Percentiles rank a stretch among this genome's conserved stretches.
phyloP scores from a whole-genome alignment of 2,329 filamentous ascomycete genomes.

The Alternaria alternata region DNA sequence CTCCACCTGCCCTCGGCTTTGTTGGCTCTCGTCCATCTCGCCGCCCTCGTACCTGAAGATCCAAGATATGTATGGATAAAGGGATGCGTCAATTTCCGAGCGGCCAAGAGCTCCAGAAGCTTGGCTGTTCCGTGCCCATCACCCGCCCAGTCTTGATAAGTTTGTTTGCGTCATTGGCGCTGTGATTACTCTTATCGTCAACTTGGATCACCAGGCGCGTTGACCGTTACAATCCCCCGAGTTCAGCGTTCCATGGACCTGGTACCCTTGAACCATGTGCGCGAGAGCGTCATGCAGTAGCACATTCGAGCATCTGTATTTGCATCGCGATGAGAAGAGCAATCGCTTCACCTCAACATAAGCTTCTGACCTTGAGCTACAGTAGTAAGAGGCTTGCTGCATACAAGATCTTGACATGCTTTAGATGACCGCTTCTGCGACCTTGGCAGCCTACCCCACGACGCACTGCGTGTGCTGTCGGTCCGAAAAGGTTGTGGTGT shows the following conservation, averaged over 20 bases:
- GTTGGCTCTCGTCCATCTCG: slow-evolving; percentile 2
- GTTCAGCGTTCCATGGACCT: not conserved
- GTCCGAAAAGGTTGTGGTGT: not conserved
- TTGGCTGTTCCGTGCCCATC: slow-evolving; percentile 20
- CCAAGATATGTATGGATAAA: slow-evolving; percentile 7
- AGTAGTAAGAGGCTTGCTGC: slow-evolving; percentile 23
- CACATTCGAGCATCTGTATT: not conserved
- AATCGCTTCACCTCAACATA: not conserved
- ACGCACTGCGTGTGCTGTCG: not conserved
- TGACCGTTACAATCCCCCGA: not conserved
- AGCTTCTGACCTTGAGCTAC: slow-evolving; percentile 5
- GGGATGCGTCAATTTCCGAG: slow-evolving; percentile 18
- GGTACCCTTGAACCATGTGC: not conserved
- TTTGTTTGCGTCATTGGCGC: slow-evolving; percentile 14
- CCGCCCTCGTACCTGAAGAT: slow-evolving; percentile 18
- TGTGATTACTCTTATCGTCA: not conserved
- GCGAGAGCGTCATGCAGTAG: not conserved
- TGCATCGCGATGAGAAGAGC: not conserved
- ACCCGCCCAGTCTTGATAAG: slow-evolving; percentile 4
- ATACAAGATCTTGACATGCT: slow-evolving; percentile 18
- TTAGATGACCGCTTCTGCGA: slow-evolving; percentile 13
- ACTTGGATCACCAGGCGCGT: not conserved
- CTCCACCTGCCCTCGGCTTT: slow-evolving; percentile 11
- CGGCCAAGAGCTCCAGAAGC: slow-evolving; percentile 17
- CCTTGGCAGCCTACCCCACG: slow-evolving; percentile 14